Percentiles rank a stretch among this genome's conserved stretches.
phyloP scores from a whole-genome alignment of 1,284 basidiomycete genomes.

The Amylostereum areolatum region DNA sequence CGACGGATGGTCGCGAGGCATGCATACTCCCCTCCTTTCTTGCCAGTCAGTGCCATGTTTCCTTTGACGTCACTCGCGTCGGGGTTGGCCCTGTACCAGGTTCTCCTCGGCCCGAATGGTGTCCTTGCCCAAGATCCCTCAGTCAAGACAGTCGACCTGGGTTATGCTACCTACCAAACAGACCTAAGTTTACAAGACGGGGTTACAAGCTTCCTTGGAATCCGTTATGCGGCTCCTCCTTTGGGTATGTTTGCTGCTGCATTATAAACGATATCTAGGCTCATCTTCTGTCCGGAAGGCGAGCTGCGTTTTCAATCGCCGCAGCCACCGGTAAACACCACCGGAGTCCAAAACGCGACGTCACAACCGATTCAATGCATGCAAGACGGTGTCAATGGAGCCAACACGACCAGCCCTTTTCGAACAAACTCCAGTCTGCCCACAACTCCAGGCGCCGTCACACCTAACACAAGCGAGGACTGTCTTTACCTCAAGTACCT shows the following conservation, averaged over 20 bases:
- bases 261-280: background rate
- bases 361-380: constrained; percentile 6
- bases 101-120: too few species aligned
- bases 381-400: background rate
- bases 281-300: background rate
- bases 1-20: too few species aligned
- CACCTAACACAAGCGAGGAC: constrained; percentile 24
- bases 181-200: background rate
- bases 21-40: too few species aligned
- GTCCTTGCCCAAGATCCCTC: background rate
- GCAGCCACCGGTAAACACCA: constrained; percentile 3
- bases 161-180: background rate
- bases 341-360: constrained; percentile 9
- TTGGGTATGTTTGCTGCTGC: background rate
- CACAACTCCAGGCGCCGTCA: background rate
- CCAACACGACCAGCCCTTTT: background rate
- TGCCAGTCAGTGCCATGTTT: too few species aligned
- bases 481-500: constrained; percentile 35
- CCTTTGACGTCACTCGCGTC: too few species aligned
- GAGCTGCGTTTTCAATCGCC: constrained; percentile 7
- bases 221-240: constrained; percentile 11
- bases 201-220: constrained; percentile 7
- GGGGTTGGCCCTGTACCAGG: too few species aligned
- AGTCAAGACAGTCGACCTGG: background rate
- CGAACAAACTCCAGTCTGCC: background rate